A percentile compares a stretch with the other conserved stretches of the same genome.
phyloP scores from a whole-genome alignment of 345 rosid species.

The Iberis pinnata region DNA sequence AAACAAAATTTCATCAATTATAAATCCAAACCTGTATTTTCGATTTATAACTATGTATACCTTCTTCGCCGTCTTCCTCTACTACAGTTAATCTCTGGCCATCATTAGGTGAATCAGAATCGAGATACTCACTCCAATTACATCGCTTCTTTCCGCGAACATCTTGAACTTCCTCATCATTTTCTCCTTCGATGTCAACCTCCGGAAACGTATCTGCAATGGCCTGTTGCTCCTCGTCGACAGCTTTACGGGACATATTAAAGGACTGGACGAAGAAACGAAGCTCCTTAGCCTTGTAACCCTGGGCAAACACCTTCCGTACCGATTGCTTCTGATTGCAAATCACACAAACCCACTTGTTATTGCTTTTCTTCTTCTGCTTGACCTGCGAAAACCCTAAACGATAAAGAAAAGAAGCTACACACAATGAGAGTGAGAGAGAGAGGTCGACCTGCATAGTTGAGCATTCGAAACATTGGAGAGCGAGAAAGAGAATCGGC shows the following conservation, averaged over 20 bases:
- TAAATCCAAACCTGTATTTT: too few species aligned
- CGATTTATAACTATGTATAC: neutral
- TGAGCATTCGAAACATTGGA: slow-evolving; percentile 76
- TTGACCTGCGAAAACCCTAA: slow-evolving; percentile 50
- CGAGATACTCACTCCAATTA: slow-evolving; percentile 62
- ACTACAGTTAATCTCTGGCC: neutral
- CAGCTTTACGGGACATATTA: slow-evolving; percentile 57
- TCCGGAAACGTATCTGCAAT: neutral
- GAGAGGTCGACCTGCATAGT: slow-evolving; percentile 61
- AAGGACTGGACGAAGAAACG: slow-evolving; percentile 68
- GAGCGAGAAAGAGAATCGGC: slow-evolving; percentile 51
- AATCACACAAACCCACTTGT: slow-evolving; percentile 75
- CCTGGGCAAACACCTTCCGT: slow-evolving; percentile 54
- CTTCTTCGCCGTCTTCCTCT: slow-evolving; percentile 30
- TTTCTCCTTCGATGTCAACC: slow-evolving; percentile 1
- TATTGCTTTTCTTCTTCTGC: slow-evolving; percentile 72
- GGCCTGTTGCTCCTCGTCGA: slow-evolving; percentile 23
- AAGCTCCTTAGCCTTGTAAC: slow-evolving; percentile 62
- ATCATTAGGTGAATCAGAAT: slow-evolving; percentile 32
- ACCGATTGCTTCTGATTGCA: slow-evolving; percentile 84
- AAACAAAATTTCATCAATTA: slow-evolving; percentile 2
- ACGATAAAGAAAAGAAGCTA: neutral
- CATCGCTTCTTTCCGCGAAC: slow-evolving; percentile 37
- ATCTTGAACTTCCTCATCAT: neutral
- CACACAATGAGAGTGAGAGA: neutral